Evolutionary conservation across 108 stramenopile genomes (phyloP).

Genomic region (Conticribra guillardii): DNA sequence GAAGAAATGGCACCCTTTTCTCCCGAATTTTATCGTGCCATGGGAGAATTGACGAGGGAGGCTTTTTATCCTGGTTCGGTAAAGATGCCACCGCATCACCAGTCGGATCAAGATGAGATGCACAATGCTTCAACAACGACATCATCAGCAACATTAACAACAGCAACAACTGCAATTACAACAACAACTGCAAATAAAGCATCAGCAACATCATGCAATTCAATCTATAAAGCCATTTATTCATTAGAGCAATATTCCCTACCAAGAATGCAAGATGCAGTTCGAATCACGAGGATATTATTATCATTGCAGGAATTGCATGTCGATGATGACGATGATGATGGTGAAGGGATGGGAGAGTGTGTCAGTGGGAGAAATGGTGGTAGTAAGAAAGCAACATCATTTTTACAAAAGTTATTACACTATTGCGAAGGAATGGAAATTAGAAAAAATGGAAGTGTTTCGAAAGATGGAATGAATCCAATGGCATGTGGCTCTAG

Average conservation of each 20-base stretch:
- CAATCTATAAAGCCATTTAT: slow-evolving; percentile 3
- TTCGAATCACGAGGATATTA: slow-evolving; percentile 34
- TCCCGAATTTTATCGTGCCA: slow-evolving; percentile 30
- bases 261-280: slow-evolving; percentile 41
- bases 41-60: slow-evolving; percentile 34
- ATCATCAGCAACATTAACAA: background rate
- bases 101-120: background rate
- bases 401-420: slow-evolving; percentile 22
- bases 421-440: slow-evolving; percentile 32
- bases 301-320: slow-evolving; percentile 33
- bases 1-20: slow-evolving; percentile 45
- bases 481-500: too few species aligned
- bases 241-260: slow-evolving; percentile 43
- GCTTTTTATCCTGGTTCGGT: slow-evolving; percentile 35
- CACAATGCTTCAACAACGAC: background rate
- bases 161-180: too few species aligned
- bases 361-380: too few species aligned
- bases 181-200: background rate
- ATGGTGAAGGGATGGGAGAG: background rate
- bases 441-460: too few species aligned
- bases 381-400: background rate
- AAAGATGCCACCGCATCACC: background rate
- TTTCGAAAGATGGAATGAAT: too few species aligned
- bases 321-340: background rate
- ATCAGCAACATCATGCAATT: background rate